Base-by-base conservation (phyloP, 2,329 filamentous ascomycete species). In the Talaromyces sp. region DNA sequence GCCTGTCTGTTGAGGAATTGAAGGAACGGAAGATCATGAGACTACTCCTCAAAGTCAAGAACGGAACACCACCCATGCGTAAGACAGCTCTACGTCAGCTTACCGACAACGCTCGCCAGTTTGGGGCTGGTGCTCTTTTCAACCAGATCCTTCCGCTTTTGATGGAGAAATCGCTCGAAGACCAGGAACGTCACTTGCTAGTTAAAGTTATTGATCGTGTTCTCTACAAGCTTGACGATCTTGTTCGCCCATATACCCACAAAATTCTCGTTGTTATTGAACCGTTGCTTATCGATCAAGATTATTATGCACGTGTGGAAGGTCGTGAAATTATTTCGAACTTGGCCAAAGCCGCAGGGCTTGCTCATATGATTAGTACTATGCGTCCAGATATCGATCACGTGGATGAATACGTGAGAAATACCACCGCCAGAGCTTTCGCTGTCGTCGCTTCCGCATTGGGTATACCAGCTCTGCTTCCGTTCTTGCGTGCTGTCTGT, bases 21-120 rank as follows among this genome's bases (percentile, higher is more conserved):
- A 98, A 99, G 79, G 94, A 99, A 80, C 87, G 95, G 68, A 99
- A 99, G 81, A 99, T 99, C 74, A 98, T 99, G 95, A 86, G 95
- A 70, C 82, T 99, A 63, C 83, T 99, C 54, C 85, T 99, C 64
- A 99, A 99, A 81, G 94, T 99, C 83, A 99, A 99, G 86, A 99
- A 99, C 76, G 95, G 95, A 73, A 98, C 95, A 47, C 95, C 95
- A 31, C 94, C 95, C 0, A 98, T 98, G 95, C 86, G 95, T 80
- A 99, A 99, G 85, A 99, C 95, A 41, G 95, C 95, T 27, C 86
- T 99, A 72, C 90, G 95, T 79, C 95, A 99, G 78, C 88, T 99
- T 68, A 99, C 95, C 19, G 95, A 99, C 77, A 99, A 99, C 77
- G 95, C 95, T 37, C 90, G 94, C 64, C 92, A 94, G 78, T 99